Evolutionary conservation across 768 basidiomycete species (phyloP).

Genomic region (Suillus weaverae): DNA sequence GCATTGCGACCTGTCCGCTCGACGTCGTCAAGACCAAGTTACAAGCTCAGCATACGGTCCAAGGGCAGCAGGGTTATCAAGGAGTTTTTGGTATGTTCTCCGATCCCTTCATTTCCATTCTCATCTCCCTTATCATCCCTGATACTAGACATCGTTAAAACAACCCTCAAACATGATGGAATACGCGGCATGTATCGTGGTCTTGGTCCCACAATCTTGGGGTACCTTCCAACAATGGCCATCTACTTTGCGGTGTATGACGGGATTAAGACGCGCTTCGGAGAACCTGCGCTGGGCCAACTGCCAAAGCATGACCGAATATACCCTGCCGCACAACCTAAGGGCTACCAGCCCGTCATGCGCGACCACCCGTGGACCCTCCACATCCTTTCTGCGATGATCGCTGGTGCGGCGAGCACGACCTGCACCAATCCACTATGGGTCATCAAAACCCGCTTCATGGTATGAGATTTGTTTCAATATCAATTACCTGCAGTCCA

Average conservation of each 20-base stretch:
- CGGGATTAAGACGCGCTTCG: slow-evolving; percentile 84
- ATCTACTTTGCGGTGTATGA: slow-evolving; percentile 99
- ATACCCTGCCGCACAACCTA: slow-evolving; percentile 81
- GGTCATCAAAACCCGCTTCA: slow-evolving; percentile 99
- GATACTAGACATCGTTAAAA: slow-evolving; percentile 49
- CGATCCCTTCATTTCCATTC: slow-evolving; percentile 9
- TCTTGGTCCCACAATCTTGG: slow-evolving; percentile 93
- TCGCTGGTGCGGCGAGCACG: slow-evolving; percentile 90
- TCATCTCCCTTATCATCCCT: slow-evolving; percentile 21
- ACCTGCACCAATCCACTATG: slow-evolving; percentile 94
- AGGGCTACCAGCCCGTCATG: slow-evolving; percentile 80
- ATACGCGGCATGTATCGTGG: slow-evolving; percentile 92
- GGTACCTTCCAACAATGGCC: slow-evolving; percentile 98
- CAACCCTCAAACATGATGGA: slow-evolving; percentile 66
- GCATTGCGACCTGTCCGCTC: slow-evolving; percentile 92
- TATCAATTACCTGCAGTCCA: slow-evolving; percentile 7
- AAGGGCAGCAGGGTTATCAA: slow-evolving; percentile 71
- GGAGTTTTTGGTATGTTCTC: slow-evolving; percentile 66
- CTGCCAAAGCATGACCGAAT: slow-evolving; percentile 43
- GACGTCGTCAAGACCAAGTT: slow-evolving; percentile 98
- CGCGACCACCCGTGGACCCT: slow-evolving; percentile 84
- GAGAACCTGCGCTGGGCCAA: slow-evolving; percentile 57
- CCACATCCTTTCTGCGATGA: slow-evolving; percentile 95
- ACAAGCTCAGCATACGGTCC: slow-evolving; percentile 83
- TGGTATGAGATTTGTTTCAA: slow-evolving; percentile 56